A percentile compares a stretch with the other conserved stretches of the same genome.
Conservation (phyloP, 2,329 filamentous ascomycete species). For the Fusarium sp. region DNA sequence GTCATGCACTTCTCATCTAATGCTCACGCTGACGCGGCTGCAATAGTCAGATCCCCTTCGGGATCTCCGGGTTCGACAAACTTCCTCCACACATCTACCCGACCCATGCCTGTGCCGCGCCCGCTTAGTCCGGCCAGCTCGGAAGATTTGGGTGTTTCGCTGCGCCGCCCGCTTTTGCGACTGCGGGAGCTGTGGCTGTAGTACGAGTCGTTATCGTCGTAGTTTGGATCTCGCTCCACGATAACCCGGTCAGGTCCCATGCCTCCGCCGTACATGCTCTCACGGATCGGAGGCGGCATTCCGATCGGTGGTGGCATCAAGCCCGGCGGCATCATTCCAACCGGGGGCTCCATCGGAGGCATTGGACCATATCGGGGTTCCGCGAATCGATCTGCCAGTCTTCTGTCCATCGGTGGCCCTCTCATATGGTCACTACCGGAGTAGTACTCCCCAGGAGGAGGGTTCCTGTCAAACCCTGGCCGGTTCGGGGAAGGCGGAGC, state of each 20-base stretch:
- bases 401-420: constrained; percentile 60
- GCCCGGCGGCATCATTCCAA: constrained; percentile 32
- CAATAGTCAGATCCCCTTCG: constrained; percentile 46
- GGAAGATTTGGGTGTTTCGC: constrained; percentile 53
- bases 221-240: constrained; percentile 44
- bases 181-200: constrained; percentile 45
- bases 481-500: constrained; percentile 40
- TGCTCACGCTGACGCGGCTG: constrained; percentile 11
- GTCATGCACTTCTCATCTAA: constrained; percentile 2
- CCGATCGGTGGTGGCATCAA: constrained; percentile 50
- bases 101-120: constrained; percentile 58
- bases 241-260: constrained; percentile 44
- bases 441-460: constrained; percentile 55
- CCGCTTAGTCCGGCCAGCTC: constrained; percentile 62
- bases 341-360: constrained; percentile 36
- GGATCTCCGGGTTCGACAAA: constrained; percentile 60
- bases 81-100: constrained; percentile 62
- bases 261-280: constrained; percentile 31
- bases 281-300: constrained; percentile 45
- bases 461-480: constrained; percentile 40
- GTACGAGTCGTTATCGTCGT: constrained; percentile 49
- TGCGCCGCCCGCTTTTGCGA: constrained; percentile 43
- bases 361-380: constrained; percentile 53
- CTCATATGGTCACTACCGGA: constrained; percentile 58
- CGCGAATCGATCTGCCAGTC: constrained; percentile 63